Conservation (phyloP, 2,329 filamentous ascomycete genomes). For the Sporothrix humicola region DNA sequence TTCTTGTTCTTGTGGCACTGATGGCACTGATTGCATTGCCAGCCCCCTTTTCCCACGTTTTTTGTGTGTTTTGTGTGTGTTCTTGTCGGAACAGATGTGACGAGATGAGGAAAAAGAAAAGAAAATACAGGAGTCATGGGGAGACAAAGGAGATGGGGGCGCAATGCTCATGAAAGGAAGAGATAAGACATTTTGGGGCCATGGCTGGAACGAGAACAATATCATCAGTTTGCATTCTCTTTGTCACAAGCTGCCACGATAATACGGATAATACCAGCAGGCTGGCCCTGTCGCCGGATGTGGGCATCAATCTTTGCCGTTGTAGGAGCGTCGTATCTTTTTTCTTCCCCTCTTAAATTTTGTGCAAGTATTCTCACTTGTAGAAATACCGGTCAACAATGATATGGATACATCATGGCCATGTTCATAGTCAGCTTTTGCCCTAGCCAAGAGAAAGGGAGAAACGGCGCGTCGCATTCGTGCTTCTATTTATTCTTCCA, state of each 20-base stretch:
- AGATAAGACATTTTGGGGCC: background rate
- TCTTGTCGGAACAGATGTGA: background rate
- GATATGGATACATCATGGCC: background rate
- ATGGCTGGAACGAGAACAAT: background rate
- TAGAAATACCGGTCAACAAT: too few relatives aligned
- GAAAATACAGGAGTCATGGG: background rate
- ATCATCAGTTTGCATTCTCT: background rate
- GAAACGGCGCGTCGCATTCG: background rate
- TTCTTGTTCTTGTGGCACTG: too few relatives aligned
- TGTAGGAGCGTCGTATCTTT: background rate
- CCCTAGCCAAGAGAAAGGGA: background rate
- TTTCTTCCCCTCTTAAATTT: too few relatives aligned
- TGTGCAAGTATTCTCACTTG: too few relatives aligned
- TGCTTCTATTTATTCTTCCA: constrained; percentile 3
- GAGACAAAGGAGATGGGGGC: background rate
- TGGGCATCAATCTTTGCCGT: background rate
- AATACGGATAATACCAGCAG: background rate
- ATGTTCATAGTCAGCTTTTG: background rate
- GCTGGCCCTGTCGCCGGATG: background rate
- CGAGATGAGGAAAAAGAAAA: background rate
- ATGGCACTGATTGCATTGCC: too few relatives aligned
- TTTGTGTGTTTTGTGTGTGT: too few relatives aligned
- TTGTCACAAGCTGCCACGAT: background rate
- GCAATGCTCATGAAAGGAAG: background rate
- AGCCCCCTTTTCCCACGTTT: constrained; percentile 18